These are phyloP conservation scores for Globisporangium recalcitrans DNA, from an alignment of 352 stramenopile genomes.

Conservation along the genomic window DNA sequence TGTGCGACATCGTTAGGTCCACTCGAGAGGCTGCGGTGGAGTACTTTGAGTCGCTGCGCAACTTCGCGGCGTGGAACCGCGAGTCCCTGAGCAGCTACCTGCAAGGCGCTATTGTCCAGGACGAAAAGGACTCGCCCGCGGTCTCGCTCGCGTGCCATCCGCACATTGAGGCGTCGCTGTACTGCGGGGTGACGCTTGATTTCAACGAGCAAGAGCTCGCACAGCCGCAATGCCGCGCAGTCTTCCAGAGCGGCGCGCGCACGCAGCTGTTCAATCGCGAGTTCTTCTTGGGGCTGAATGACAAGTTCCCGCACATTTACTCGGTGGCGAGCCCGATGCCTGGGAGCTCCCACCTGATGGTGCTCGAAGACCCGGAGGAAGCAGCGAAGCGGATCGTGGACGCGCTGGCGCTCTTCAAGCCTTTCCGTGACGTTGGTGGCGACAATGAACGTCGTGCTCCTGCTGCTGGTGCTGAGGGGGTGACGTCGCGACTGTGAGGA, in stretches of 20 bases:
- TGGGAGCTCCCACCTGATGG: constrained; percentile 38
- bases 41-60: constrained; percentile 30
- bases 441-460: no score
- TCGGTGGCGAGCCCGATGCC: constrained; percentile 25
- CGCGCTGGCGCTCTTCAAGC: constrained; percentile 15
- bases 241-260: constrained; percentile 40
- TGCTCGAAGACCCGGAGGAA: constrained; percentile 44
- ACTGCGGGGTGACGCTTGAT: constrained; percentile 28
- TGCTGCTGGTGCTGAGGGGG: no score
- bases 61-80: constrained; percentile 36
- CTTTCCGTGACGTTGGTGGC: neutral
- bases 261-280: constrained; percentile 37
- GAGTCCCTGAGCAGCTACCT: constrained; percentile 31
- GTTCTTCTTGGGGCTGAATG: constrained; percentile 22
- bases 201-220: constrained; percentile 30
- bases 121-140: neutral
- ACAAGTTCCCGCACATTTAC: constrained; percentile 37
- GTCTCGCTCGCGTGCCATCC: constrained; percentile 36
- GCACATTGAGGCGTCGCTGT: constrained; percentile 37
- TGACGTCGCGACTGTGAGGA: neutral
- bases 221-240: constrained; percentile 31
- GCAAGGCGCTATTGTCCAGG: constrained; percentile 23
- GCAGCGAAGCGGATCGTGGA: constrained; percentile 37
- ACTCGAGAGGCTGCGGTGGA: constrained; percentile 20
- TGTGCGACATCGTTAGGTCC: no score